Conservation (phyloP, 139 green algal genomes). For the Micractinium sp. region DNA sequence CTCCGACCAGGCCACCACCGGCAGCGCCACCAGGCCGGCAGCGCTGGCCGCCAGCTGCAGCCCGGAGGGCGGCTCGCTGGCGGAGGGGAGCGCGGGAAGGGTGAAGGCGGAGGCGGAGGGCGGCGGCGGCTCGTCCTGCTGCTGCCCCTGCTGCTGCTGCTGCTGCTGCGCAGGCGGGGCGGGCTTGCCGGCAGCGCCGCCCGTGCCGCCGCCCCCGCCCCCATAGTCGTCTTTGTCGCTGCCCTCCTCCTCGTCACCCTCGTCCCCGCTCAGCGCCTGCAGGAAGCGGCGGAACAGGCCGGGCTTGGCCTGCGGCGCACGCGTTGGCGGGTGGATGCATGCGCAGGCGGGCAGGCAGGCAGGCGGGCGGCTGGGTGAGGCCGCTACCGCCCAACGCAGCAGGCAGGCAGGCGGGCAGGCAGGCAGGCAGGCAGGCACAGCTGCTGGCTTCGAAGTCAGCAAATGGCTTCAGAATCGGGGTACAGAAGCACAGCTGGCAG, state of each 20-base stretch:
- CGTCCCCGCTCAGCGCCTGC: conserved; percentile 1
- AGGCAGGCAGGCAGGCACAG: no score
- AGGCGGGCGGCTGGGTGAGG: background rate
- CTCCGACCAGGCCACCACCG: conserved; percentile 51
- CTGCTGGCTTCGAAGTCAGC: no score
- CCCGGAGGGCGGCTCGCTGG: background rate
- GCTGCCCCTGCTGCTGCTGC: background rate
- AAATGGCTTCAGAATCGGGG: no score
- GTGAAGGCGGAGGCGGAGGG: background rate
- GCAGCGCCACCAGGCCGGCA: conserved; percentile 38
- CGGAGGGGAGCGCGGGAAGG: background rate
- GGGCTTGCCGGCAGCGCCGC: background rate
- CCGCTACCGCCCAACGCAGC: no score
- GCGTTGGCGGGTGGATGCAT: background rate
- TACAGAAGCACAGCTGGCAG: background rate
- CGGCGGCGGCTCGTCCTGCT: background rate
- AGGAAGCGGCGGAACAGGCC: conserved; percentile 12
- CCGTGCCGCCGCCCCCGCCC: background rate
- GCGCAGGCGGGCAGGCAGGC: background rate
- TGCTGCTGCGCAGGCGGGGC: background rate
- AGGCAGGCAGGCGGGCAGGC: no score
- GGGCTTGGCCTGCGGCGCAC: background rate
- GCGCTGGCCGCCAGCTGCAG: background rate
- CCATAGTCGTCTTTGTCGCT: background rate
- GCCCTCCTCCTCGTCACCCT: background rate